These are phyloP conservation scores for Russula lepida DNA, from an alignment of 768 basidiomycete species.

Conservation along the genomic window DNA sequence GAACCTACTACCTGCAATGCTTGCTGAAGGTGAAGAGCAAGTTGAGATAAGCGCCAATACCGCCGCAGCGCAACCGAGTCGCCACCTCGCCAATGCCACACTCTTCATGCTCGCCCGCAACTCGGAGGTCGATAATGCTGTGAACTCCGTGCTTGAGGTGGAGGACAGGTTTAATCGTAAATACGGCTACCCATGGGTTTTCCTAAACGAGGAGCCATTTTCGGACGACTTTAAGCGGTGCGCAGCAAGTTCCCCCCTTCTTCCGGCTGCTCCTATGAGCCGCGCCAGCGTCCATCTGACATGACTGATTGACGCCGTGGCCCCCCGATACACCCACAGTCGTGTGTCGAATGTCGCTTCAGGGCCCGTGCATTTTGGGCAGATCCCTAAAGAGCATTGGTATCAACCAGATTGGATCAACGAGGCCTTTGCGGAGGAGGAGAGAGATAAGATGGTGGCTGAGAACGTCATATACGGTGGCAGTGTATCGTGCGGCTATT, in stretches of 20 bases:
- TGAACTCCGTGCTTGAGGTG: constrained; percentile 60
- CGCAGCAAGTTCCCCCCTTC: constrained; percentile 16
- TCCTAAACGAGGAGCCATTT: constrained; percentile 83
- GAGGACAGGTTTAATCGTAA: constrained; percentile 83
- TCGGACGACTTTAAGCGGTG: constrained; percentile 63
- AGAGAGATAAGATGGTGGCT: constrained; percentile 35
- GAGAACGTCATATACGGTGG: constrained; percentile 13
- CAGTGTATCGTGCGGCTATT: constrained; percentile 9
- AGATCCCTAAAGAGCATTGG: constrained; percentile 43
- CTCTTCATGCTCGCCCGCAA: constrained; percentile 54
- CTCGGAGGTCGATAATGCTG: constrained; percentile 47
- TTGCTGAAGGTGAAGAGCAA: background rate
- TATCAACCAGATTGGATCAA: constrained; percentile 44
- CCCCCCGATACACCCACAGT: constrained; percentile 14
- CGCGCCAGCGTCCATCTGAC: background rate
- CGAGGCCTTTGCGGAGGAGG: constrained; percentile 37
- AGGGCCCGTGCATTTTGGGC: constrained; percentile 32
- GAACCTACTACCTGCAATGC: background rate
- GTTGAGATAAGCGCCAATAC: no score
- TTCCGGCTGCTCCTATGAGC: background rate
- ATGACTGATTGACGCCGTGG: background rate
- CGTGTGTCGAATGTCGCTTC: constrained; percentile 27
- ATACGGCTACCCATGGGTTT: constrained; percentile 78
- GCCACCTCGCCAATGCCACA: constrained; percentile 27
- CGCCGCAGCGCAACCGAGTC: background rate